Evolutionary conservation across 129 eudicot species (phyloP).

Genomic region (Smallanthus sonchifolius): DNA sequence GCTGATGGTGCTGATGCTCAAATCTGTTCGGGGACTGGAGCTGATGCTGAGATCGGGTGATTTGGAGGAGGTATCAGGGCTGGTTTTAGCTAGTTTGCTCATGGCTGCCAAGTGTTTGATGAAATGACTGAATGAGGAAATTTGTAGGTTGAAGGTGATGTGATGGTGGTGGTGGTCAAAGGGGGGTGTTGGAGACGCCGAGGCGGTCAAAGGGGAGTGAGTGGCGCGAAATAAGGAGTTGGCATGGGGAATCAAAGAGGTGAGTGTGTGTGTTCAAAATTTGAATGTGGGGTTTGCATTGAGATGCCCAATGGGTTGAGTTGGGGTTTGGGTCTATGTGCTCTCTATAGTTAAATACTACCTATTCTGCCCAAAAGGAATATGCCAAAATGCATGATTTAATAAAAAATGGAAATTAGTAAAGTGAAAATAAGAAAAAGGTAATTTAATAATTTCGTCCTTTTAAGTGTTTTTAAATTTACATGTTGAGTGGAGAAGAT

Average conservation of each 20-base stretch:
- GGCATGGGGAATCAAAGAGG: conserved; percentile 48
- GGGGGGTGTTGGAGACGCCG: conserved; percentile 53
- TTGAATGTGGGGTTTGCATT: conserved; percentile 41
- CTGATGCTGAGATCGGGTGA: conserved; percentile 43
- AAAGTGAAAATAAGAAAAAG: too few relatives aligned
- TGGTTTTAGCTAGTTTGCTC: background rate
- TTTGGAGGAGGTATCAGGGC: conserved; percentile 25
- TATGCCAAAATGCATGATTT: conserved; percentile 11
- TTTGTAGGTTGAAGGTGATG: conserved; percentile 5
- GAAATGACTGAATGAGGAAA: conserved; percentile 40
- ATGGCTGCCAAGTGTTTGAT: conserved; percentile 37
- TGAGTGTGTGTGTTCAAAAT: conserved; percentile 35
- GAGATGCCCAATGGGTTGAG: conserved; percentile 46
- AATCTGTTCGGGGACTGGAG: conserved; percentile 47
- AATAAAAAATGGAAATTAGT: background rate
- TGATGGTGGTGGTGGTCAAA: conserved; percentile 43
- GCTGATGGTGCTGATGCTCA: conserved; percentile 41
- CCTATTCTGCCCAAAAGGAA: background rate
- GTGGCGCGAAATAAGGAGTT: conserved; percentile 34
- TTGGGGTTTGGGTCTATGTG: conserved; percentile 34
- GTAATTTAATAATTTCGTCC: too few relatives aligned
- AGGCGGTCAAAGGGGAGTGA: conserved; percentile 63
- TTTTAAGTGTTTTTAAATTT: too few relatives aligned
- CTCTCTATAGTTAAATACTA: background rate
- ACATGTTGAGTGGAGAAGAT: too few relatives aligned